Base-by-base conservation (phyloP, 306 rosid genomes). In the Quercus berberidifolia region DNA sequence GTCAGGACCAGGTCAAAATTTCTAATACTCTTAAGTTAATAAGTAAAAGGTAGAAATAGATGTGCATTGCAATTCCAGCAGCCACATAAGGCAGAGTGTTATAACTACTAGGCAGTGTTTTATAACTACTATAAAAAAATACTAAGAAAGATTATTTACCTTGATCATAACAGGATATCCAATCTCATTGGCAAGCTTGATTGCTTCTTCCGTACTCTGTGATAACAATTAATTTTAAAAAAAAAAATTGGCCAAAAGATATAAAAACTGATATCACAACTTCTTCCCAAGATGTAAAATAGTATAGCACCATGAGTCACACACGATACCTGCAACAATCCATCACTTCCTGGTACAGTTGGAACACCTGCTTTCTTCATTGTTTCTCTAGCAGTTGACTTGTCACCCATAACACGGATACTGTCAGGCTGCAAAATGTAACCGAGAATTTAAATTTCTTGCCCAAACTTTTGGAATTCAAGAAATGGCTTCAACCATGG, bases 81-180 rank as follows among this genome's bases (percentile, higher is more conserved):
- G 69, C 59, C 43, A 25, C 60, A 58, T 13, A 56, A 31, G 63
- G 59, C 73, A 74, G 13, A 72, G 19, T 52, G 59, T 38, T 74
- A 49, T 71, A 69, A 9, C 26, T 35, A 51, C 57, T 35, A 58
- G 11, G 46, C 23, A 75, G 19, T 52, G 59, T 38, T 4, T 55
- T 74, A 49, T 74, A 69, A 19, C 26, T 19, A 33, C 46, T 35
- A 58, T 9, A 49, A 81, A 26, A 38, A 79, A 65, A 59, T 49
- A 73, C 21, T 64, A 74, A 26, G 62, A 74, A 65, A 69, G 46
- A 77, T 54, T 28, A 59, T 65, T 76, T 83, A 95, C 99, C 97
- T 95, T 95, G 86, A 95, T 95, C 99, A 95, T 93, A 70, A 95
- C 99, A 5, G 99, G 99, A 78, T 73, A 95, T 71, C 99, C 99